Conservation (phyloP, 73 alveolate species). For the Tetrahymena thermophila region DNA sequence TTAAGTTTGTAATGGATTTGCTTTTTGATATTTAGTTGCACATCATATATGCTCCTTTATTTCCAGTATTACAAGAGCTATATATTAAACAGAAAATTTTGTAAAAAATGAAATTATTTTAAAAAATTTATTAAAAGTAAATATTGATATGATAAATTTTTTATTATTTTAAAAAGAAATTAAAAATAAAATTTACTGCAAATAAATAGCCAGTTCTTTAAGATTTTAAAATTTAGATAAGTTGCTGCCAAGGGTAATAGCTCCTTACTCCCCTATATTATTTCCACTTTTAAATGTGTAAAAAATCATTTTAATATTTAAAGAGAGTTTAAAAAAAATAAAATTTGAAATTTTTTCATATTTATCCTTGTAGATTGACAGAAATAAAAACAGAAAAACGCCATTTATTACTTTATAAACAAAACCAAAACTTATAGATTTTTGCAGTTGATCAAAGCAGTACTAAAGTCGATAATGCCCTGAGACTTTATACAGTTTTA, state of each 20-base stretch:
- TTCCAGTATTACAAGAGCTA: neutral
- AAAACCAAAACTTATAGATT: neutral
- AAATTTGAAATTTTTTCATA: too few species aligned
- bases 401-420: neutral
- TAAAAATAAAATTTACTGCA: neutral
- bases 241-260: neutral
- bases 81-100: too few species aligned
- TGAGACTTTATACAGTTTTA: neutral
- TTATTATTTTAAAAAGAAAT: too few species aligned
- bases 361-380: neutral
- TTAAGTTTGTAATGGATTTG: neutral
- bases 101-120: too few species aligned
- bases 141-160: too few species aligned
- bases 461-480: neutral
- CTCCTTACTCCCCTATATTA: neutral
- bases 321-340: too few species aligned
- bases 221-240: neutral
- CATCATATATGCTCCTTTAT: neutral
- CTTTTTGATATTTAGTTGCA: neutral
- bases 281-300: neutral
- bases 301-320: too few species aligned
- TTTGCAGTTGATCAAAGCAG: neutral
- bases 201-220: neutral
- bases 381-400: too few species aligned
- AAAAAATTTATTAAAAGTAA: too few species aligned